A percentile compares a stretch with the other conserved stretches of the same genome.
These are phyloP conservation scores for Sporothrix protearum DNA, from an alignment of 2,329 filamentous ascomycete species.

Conservation along the genomic window DNA sequence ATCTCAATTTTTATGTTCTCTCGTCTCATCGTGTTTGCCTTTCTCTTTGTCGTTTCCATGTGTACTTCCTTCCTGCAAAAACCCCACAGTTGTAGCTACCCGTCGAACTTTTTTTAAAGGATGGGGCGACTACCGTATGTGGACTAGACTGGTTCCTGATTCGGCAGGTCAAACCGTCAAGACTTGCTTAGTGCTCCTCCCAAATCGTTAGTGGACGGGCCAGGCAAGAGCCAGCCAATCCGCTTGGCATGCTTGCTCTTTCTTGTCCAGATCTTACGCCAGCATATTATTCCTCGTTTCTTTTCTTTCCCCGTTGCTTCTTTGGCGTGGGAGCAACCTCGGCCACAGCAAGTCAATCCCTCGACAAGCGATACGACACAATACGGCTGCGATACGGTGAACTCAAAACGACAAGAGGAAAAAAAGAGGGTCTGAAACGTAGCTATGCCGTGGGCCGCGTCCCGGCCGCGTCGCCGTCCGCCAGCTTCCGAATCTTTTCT, in stretches of 20 bases:
- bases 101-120: neutral
- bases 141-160: conserved; percentile 17
- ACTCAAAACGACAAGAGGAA: neutral
- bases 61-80: neutral
- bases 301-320: neutral
- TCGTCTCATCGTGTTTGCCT: neutral
- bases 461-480: neutral
- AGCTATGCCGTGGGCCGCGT: neutral
- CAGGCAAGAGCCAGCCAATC: neutral
- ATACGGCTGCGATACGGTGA: neutral
- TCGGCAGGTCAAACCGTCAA: conserved; percentile 24
- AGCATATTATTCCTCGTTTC: conserved; percentile 3
- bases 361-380: neutral
- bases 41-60: conserved; percentile 20
- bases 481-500: neutral
- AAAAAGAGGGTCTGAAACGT: neutral
- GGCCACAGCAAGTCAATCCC: neutral
- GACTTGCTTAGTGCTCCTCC: neutral
- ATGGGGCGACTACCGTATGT: conserved; percentile 8
- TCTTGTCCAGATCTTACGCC: neutral
- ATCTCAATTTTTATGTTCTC: neutral
- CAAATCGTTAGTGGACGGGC: neutral
- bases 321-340: neutral
- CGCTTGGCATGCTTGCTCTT: conserved; percentile 12
- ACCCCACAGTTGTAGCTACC: conserved; percentile 19